Base-by-base conservation (phyloP, 805 yeast genomes). In the Yarrowia osloensis region DNA sequence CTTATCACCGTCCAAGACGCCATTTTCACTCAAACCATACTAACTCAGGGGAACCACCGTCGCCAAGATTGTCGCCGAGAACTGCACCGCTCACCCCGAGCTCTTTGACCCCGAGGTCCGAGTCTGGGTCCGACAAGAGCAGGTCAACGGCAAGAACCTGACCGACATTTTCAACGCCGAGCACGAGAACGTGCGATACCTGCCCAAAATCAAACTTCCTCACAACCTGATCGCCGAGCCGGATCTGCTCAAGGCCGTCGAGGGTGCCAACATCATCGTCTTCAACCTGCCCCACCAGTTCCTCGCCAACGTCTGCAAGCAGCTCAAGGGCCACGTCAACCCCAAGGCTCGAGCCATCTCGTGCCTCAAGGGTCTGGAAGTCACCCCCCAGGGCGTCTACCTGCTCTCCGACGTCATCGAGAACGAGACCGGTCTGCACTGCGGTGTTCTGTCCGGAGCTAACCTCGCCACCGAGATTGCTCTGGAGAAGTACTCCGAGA, bases 281-380 rank as follows among this genome's bases (percentile, higher is more conserved):
- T 94, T 95, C 84, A 95, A 95, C 82, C 89, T 95, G 74, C 99
- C 99, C 37, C 99, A 95, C 80, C 99, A 95, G 82, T 95, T 95
- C 77, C 83, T 95, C 78, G 87, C 88, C 68, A 83, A 87, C 72
- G 86, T 94, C 70, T 86, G 90, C 74, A 78, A 82, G 69, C 92
- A 90, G 79, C 83, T 94, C 76, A 82, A 86, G 74, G 97, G 96
- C 69, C 80, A 90, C 67, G 85, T 94, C 68, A 82, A 82, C 72
- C 86, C 89, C 52, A 75, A 80, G 57, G 88, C 87, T 22, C 85
- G 97, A 76, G 99, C 97, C 68, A 89, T 95, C 71, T 93, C 98
- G 8, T 95, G 99, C 81, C 82, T 95, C 73, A 95, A 95, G 82
- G 99, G 99, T 71, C 86, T 93, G 76, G 96, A 93, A 76, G 96